These are phyloP conservation scores for Fusarium algeriense DNA, from an alignment of 2,329 filamentous ascomycete genomes.

Conservation along the genomic window DNA sequence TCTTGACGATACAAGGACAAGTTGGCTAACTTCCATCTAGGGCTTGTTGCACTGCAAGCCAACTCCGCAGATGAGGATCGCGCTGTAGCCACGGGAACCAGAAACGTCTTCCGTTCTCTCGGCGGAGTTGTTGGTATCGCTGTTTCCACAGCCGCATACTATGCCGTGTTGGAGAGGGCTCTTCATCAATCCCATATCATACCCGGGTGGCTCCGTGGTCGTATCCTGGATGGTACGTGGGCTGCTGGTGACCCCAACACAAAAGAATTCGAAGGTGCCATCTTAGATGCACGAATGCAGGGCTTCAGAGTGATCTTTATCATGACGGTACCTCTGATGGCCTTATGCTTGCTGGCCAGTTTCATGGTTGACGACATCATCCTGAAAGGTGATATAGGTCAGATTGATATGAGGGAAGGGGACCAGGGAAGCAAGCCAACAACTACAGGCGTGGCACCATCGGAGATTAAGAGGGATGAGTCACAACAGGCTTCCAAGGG, in stretches of 20 bases:
- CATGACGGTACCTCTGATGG: not conserved
- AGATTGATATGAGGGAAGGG: not conserved
- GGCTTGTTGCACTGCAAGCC: not conserved
- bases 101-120: not conserved
- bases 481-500: accelerated
- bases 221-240: not conserved
- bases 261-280: accelerated
- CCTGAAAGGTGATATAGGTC: not conserved
- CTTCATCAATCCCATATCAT: accelerated
- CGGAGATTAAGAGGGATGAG: not conserved
- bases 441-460: accelerated
- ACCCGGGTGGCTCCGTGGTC: not conserved
- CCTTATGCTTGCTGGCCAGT: not conserved
- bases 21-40: accelerated
- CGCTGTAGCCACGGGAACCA: constrained; percentile 4
- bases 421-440: no score
- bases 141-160: not conserved
- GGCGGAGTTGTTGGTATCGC: constrained; percentile 4
- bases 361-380: not conserved
- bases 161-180: accelerated
- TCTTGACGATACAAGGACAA: accelerated
- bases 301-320: not conserved
- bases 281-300: not conserved
- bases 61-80: constrained; percentile 1
- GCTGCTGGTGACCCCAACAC: not conserved